Percentiles rank a stretch among this genome's conserved stretches.
phyloP scores from a whole-genome alignment of 306 rosid species.

The Rosa lucieae region DNA sequence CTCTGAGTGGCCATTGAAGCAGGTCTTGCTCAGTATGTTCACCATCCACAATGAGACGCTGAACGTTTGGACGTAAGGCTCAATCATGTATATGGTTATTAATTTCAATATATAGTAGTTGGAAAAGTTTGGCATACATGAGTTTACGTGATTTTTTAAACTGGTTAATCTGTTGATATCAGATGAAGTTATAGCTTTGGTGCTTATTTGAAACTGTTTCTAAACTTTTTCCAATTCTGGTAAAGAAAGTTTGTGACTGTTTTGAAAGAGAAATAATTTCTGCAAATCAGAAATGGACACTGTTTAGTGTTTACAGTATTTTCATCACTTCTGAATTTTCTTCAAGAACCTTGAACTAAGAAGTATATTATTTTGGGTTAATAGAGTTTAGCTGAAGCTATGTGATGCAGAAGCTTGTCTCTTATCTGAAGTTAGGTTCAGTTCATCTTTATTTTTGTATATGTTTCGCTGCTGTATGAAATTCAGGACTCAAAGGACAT shows the following conservation, averaged over 20 bases:
- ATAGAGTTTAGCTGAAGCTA: background rate
- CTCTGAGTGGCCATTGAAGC: slow-evolving; percentile 90
- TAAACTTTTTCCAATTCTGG: background rate
- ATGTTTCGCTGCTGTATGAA: background rate
- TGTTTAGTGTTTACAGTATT: background rate
- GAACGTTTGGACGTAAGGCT: slow-evolving; percentile 95
- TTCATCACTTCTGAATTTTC: background rate
- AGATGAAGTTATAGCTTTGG: background rate
- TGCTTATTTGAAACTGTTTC: background rate
- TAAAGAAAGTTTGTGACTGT: background rate
- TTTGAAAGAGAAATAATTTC: background rate
- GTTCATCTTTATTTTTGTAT: background rate
- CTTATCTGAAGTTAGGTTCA: background rate
- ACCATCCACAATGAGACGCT: slow-evolving; percentile 92
- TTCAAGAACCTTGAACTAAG: background rate
- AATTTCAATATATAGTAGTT: background rate
- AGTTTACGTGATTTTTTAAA: background rate
- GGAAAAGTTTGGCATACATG: background rate
- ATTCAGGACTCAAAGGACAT: background rate
- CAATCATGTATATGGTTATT: background rate
- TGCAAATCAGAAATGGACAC: background rate
- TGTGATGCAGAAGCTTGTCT: background rate
- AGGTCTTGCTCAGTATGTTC: slow-evolving; percentile 75
- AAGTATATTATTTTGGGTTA: background rate
- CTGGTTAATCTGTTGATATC: background rate